These are phyloP conservation scores for Ailanthus altissimus DNA, from an alignment of 345 rosid genomes.

Conservation along the genomic window DNA sequence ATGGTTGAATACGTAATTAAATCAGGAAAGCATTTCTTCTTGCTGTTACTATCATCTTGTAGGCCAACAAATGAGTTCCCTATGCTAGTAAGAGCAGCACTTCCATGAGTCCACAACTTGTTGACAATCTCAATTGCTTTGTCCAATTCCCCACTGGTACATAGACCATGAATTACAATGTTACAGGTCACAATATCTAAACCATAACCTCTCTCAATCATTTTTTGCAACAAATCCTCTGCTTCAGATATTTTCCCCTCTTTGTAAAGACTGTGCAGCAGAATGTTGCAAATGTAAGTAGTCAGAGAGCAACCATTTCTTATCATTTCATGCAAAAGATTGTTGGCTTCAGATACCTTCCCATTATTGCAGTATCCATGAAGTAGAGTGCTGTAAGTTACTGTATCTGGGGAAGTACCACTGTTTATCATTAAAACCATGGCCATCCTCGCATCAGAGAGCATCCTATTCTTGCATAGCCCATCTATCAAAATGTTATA, in stretches of 20 bases:
- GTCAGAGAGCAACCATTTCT: constrained; percentile 65
- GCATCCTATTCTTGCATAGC: constrained; percentile 83
- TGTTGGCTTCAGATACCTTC: constrained; percentile 58
- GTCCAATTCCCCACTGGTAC: constrained; percentile 73
- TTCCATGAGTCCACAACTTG: constrained; percentile 84
- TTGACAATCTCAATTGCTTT: constrained; percentile 80
- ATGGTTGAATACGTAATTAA: constrained; percentile 75
- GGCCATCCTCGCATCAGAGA: constrained; percentile 66
- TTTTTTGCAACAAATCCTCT: constrained; percentile 74
- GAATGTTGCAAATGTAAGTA: constrained; percentile 73
- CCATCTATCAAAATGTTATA: constrained; percentile 83
- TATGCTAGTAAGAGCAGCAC: constrained; percentile 85
- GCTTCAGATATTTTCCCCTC: constrained; percentile 76
- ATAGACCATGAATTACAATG: constrained; percentile 80
- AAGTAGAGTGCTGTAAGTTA: constrained; percentile 73
- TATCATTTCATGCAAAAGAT: constrained; percentile 74
- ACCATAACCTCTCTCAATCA: constrained; percentile 79
- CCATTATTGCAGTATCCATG: constrained; percentile 75
- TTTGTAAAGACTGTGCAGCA: constrained; percentile 84
- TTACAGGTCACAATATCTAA: constrained; percentile 91
- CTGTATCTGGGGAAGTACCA: constrained; percentile 68
- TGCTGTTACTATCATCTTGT: constrained; percentile 56
- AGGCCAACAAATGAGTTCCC: constrained; percentile 77
- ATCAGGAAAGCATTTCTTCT: constrained; percentile 77
- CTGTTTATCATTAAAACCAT: constrained; percentile 56